Conservation (phyloP, 2,329 filamentous ascomycete genomes). For the Colletotrichum endophyticum region DNA sequence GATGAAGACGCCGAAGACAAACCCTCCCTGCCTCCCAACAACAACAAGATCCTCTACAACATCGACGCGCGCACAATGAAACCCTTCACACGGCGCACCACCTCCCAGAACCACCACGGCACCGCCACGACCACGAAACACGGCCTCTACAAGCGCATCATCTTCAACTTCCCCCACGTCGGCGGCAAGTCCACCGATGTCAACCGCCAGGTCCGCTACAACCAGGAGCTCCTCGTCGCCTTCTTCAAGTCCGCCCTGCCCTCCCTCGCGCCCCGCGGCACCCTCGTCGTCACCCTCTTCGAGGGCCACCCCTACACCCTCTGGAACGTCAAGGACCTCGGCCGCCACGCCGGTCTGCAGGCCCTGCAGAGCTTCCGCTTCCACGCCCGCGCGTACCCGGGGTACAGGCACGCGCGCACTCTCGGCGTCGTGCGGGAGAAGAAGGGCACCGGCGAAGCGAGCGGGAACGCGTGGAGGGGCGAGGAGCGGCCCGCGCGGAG, state of each 20-base stretch:
- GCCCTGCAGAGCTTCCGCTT: slow-evolving; percentile 76
- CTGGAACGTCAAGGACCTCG: slow-evolving; percentile 93
- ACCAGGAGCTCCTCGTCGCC: slow-evolving; percentile 77
- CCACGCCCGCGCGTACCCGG: slow-evolving; percentile 69
- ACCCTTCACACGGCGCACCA: slow-evolving; percentile 39
- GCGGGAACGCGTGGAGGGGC: slow-evolving; percentile 44
- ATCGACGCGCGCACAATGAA: slow-evolving; percentile 73
- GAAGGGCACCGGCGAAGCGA: slow-evolving; percentile 42
- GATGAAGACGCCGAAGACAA: slow-evolving; percentile 4
- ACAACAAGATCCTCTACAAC: slow-evolving; percentile 57
- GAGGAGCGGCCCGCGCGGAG: slow-evolving; percentile 56
- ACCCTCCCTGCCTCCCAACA: slow-evolving; percentile 24
- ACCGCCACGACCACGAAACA: slow-evolving; percentile 29
- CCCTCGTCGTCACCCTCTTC: slow-evolving; percentile 85
- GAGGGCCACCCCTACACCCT: slow-evolving; percentile 93
- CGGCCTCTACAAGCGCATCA: slow-evolving; percentile 72
- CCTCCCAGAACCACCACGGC: slow-evolving; percentile 13
- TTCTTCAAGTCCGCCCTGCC: slow-evolving; percentile 66
- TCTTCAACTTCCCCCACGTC: slow-evolving; percentile 98
- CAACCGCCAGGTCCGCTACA: slow-evolving; percentile 90
- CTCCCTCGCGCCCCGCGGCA: slow-evolving; percentile 58
- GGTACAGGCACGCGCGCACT: slow-evolving; percentile 76
- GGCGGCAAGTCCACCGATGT: slow-evolving; percentile 92
- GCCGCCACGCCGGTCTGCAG: slow-evolving; percentile 74
- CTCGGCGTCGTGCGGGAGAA: slow-evolving; percentile 66